Percentiles rank a stretch among this genome's conserved stretches.
phyloP scores from a whole-genome alignment of 139 green algal species.

The Micractinium sp. region DNA sequence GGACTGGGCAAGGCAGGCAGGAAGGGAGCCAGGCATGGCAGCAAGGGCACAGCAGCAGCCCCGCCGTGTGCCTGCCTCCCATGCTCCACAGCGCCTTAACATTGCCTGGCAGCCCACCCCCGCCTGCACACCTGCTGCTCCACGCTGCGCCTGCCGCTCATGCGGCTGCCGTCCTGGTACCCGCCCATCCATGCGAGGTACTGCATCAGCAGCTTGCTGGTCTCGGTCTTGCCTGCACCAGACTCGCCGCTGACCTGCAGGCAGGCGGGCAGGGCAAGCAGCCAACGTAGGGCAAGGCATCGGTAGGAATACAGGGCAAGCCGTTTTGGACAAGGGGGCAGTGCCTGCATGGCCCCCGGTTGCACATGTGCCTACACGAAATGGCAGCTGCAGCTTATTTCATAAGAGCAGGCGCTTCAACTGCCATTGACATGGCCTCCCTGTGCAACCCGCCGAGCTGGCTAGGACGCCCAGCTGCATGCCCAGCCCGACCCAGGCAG shows the following conservation, averaged over 20 bases:
- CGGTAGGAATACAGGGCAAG: too few relatives aligned
- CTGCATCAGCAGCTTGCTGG: conserved; percentile 99
- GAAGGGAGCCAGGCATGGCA: too few relatives aligned
- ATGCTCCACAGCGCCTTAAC: too few relatives aligned
- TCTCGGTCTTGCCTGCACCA: conserved; percentile 99
- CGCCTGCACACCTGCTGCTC: conserved; percentile 66
- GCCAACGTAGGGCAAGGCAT: background rate
- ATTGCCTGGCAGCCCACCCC: too few relatives aligned
- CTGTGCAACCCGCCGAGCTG: background rate
- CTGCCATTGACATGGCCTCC: background rate
- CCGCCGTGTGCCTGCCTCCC: too few relatives aligned
- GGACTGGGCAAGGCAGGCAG: too few relatives aligned
- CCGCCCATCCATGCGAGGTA: conserved; percentile 89
- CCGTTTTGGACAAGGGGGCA: too few relatives aligned
- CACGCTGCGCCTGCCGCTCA: conserved; percentile 62
- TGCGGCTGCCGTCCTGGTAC: conserved; percentile 55
- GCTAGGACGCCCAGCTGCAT: background rate
- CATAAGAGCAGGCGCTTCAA: background rate
- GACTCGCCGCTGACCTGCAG: conserved; percentile 91
- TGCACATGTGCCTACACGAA: background rate
- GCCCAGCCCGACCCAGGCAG: background rate
- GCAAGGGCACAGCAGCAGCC: background rate
- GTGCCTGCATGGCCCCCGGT: too few relatives aligned
- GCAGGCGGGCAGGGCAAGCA: background rate
- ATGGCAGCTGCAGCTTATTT: background rate